These are phyloP conservation scores for Phialocephala subalpina DNA, from an alignment of 2,329 filamentous ascomycete genomes.

Conservation along the genomic window DNA sequence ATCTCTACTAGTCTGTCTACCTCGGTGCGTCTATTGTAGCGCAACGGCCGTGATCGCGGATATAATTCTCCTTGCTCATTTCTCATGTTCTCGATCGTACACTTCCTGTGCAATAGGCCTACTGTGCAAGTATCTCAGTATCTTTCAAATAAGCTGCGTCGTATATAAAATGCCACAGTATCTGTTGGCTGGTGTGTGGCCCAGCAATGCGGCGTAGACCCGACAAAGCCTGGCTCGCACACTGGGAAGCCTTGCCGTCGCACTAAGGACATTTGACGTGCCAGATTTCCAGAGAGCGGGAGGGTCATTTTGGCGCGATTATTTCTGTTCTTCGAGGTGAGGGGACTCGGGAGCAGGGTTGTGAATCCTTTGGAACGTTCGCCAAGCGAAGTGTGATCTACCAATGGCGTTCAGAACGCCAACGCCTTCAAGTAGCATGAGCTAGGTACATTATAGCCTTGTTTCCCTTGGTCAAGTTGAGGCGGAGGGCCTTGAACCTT, in stretches of 20 bases:
- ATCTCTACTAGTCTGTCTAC: background rate
- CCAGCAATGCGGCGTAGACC: conserved; percentile 10
- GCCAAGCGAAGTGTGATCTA: conserved; percentile 24
- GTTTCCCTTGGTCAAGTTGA: conserved; percentile 35
- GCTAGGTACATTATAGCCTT: conserved; percentile 40
- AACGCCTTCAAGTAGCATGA: conserved; percentile 18
- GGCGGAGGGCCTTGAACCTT: conserved; percentile 39
- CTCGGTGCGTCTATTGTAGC: background rate
- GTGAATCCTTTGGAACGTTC: conserved; percentile 21
- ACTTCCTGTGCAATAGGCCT: too few relatives aligned
- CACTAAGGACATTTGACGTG: conserved; percentile 16
- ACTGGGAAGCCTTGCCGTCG: conserved; percentile 25
- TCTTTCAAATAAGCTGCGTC: background rate
- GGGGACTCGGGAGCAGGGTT: conserved; percentile 16
- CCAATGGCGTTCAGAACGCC: conserved; percentile 23
- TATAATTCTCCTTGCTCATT: background rate
- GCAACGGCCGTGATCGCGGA: background rate
- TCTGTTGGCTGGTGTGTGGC: background rate
- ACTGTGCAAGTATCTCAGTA: too few relatives aligned
- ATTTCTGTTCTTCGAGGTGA: conserved; percentile 1
- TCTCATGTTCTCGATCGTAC: conserved; percentile 2
- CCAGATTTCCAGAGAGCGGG: conserved; percentile 25
- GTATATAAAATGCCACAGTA: conserved; percentile 8
- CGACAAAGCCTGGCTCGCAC: conserved; percentile 14
- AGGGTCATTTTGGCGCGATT: conserved; percentile 22